Percentiles rank a stretch among this genome's conserved stretches.
phyloP scores from a whole-genome alignment of 164 flowering plant genomes.

The Saururus chinensis region DNA sequence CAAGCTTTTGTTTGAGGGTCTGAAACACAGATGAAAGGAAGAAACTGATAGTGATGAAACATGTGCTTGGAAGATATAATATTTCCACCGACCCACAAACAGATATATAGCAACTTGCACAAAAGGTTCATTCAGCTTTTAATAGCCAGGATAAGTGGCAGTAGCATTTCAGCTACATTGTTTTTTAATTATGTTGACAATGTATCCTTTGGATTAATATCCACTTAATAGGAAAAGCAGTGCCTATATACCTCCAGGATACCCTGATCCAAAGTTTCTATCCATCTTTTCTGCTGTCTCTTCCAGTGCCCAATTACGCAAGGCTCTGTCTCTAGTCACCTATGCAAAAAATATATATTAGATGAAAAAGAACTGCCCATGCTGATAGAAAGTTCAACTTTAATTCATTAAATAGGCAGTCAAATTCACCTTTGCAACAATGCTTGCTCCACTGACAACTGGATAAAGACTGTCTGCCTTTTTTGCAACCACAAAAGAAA shows the following conservation, averaged over 20 bases:
- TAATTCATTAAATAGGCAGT: neutral
- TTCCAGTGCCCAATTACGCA: conserved; percentile 66
- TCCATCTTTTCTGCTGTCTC: conserved; percentile 74
- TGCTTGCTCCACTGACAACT: conserved; percentile 96
- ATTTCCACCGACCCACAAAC: neutral
- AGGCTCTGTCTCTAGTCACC: conserved; percentile 89
- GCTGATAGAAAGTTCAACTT: too few species aligned
- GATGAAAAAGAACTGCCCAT: neutral
- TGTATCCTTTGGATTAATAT: neutral
- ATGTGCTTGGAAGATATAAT: too few species aligned
- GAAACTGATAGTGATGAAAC: neutral
- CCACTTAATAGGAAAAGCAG: neutral
- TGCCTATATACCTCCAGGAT: conserved; percentile 71
- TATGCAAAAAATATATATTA: conserved; percentile 4
- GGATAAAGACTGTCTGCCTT: conserved; percentile 98
- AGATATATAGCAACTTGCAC: too few species aligned
- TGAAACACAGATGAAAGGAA: conserved; percentile 6
- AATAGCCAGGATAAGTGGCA: neutral
- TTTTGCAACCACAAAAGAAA: conserved; percentile 85
- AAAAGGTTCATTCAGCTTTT: neutral
- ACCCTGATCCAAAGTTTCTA: conserved; percentile 86
- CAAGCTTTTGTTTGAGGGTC: conserved; percentile 85
- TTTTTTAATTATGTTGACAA: too few species aligned
- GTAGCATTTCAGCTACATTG: too few species aligned
- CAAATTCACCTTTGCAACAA: conserved; percentile 72